Base-by-base conservation (phyloP, 768 basidiomycete species). In the Collybiopsis confluens region DNA sequence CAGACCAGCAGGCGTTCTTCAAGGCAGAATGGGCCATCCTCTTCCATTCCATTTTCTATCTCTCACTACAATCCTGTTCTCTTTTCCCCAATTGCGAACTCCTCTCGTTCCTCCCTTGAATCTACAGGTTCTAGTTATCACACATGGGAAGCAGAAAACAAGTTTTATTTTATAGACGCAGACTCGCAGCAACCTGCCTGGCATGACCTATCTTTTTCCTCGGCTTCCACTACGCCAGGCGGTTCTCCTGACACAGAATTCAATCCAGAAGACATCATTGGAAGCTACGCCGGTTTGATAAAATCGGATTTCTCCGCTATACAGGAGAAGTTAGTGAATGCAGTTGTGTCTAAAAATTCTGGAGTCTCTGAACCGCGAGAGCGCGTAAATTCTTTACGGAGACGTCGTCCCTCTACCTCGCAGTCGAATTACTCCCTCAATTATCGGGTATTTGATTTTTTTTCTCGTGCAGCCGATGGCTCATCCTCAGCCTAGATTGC, bases 111-210 rank as follows among this genome's bases (percentile, higher is more conserved):
- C 13, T 92, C 91, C 5, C 69, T 92, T 20, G 88, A 85, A 55
- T 91, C 90, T 9, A 78, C 76, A 33, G 89, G 91, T 15, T 93
- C 91, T 2, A 92, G 91, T 67, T 92, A 89, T 65, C 90, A 92
- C 64, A 90, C 90, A 3, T 84, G 78, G 79, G 87, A 90, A 52
- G 83, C 70, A 20, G 82, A 84, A 55, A 71, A 70, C 58, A 78
- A 79, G 54, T 76, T 73, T 43, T 60, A 88, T 21, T 82, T 90
- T 64, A 74, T 67, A 33, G 78, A 80, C 48, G 64, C 71, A 8
- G 80, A 81, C 44, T 64, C 73, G 23, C 72, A 73, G 45, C 77
- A 76, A 30, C 70, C 78, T 28, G 70, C 76, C 2, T 91, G 87
- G 88, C 83, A 86, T 65, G 85, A 88, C 49, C 69, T 88, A 48